These are phyloP conservation scores for Hypholoma fasciculare DNA, from an alignment of 768 basidiomycete genomes.

Conservation along the genomic window DNA sequence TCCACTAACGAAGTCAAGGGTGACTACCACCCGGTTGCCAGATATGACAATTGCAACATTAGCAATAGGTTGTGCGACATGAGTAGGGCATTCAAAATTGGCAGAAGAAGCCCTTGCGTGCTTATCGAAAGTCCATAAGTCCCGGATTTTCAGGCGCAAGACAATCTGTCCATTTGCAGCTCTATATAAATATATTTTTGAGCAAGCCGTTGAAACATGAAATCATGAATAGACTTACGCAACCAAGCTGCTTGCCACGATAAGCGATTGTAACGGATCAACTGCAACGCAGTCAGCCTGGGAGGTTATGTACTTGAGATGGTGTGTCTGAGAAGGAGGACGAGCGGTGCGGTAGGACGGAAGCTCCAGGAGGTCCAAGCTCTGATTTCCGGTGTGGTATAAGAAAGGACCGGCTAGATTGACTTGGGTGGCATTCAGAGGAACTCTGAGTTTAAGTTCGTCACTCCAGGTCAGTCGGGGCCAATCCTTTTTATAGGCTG, in stretches of 20 bases:
- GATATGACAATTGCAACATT: conserved; percentile 38
- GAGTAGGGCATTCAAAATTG: conserved; percentile 42
- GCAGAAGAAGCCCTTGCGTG: conserved; percentile 44
- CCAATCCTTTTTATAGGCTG: conserved; percentile 49
- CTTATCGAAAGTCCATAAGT: conserved; percentile 56
- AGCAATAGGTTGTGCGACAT: conserved; percentile 31
- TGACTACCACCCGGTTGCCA: conserved; percentile 43
- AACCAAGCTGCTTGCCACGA: conserved; percentile 42
- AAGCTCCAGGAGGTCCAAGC: conserved; percentile 46
- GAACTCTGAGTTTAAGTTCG: conserved; percentile 43
- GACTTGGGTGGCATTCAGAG: conserved; percentile 33
- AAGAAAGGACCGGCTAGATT: conserved; percentile 48
- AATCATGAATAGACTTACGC: conserved; percentile 26
- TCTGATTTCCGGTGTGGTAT: conserved; percentile 42
- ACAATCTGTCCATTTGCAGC: conserved; percentile 40
- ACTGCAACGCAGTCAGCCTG: conserved; percentile 44
- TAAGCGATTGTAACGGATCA: conserved; percentile 44
- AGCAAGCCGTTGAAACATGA: conserved; percentile 1
- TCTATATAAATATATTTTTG: conserved; percentile 19
- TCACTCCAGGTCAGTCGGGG: conserved; percentile 47
- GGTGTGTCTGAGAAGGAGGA: conserved; percentile 43
- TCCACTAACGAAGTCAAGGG: conserved; percentile 40
- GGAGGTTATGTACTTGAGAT: conserved; percentile 43
- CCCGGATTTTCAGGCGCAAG: conserved; percentile 52
- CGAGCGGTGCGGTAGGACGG: conserved; percentile 48